These are phyloP conservation scores for Omphalotus olearius DNA, from an alignment of 1,284 basidiomycete species.

Conservation along the genomic window DNA sequence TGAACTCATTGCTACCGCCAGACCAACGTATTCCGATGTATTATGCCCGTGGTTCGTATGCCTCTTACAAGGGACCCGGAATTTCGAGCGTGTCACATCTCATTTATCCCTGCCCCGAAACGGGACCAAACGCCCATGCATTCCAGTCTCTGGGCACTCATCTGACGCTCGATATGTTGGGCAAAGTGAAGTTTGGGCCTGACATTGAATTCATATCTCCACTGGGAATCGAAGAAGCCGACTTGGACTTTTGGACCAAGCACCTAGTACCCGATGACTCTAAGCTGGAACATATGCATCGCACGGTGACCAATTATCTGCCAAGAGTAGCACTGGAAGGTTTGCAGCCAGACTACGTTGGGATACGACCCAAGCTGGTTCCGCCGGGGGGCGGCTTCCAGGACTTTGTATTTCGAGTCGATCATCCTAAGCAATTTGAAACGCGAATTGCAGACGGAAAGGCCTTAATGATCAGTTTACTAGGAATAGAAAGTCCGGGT, in stretches of 20 bases:
- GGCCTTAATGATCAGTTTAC: constrained; percentile 66
- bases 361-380: constrained; percentile 87
- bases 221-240: constrained; percentile 34
- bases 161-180: constrained; percentile 84
- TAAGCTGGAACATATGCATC: constrained; percentile 59
- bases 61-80: constrained; percentile 81
- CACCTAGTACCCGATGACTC: constrained; percentile 69
- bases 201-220: constrained; percentile 86
- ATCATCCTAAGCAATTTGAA: constrained; percentile 36
- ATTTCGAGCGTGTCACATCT: constrained; percentile 64
- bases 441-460: constrained; percentile 19
- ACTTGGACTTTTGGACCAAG: constrained; percentile 70
- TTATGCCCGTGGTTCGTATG: constrained; percentile 82
- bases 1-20: constrained; percentile 66
- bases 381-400: constrained; percentile 75
- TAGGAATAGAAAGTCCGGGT: constrained; percentile 79
- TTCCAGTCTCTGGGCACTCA: constrained; percentile 88
- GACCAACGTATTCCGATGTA: constrained; percentile 62
- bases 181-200: constrained; percentile 90
- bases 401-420: constrained; percentile 74
- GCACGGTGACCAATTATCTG: constrained; percentile 70
- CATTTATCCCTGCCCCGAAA: constrained; percentile 86
- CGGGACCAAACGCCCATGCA: constrained; percentile 47
- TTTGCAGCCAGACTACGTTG: constrained; percentile 86
- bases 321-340: constrained; percentile 63